Base-by-base conservation (phyloP, 164 flowering plant genomes). In the Kalanchoe fedtschenkoi region DNA sequence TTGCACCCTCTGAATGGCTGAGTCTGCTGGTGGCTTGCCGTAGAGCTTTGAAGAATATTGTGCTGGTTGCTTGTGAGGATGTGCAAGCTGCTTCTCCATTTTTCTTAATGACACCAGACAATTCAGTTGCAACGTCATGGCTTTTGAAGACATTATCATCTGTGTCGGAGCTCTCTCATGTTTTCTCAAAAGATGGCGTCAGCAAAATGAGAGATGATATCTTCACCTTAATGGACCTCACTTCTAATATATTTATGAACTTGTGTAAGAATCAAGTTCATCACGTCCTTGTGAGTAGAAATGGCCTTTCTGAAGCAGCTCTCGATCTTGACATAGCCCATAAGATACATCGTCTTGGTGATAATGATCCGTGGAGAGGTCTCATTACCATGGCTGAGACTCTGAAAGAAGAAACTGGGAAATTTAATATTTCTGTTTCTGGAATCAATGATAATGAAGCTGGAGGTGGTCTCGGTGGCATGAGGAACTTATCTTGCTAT, bases 171-270 rank as follows among this genome's bases (percentile, higher is more conserved):
- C 61, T 77, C 44, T 74, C 74, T 61, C 66, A 56, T 67, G 47
- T 63, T 29, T 61, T 70, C 54, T 53, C 81, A 59, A 76, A 74
- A 61, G 72, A 73, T 68, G 41, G 29, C 64, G 61, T 46, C 65
- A 30, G 30, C 63, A 70, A 71, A 72, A 46, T 67, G 54, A 77
- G 70, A 64, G 62, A 74, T 62, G 43, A 68, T 67, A 32, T 76
- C 0, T 76, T 83, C 60, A 77, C 96, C 29, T 62, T 89, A 74
- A 77, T 88, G 83, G 91, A 88, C 77, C 83, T 85, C 70, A 89
- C 97, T 6, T 81, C 89, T 24, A 70, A 76, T 63, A 19, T 81
- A 34, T 73, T 88, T 68, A 54, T 80, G 68, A 69, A 70, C 42
- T 54, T 86, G 29, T 69, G 76, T 75, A 83, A 81, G 74, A 34